Evolutionary conservation across 75 land plant species (phyloP).

Genomic region (Sequoiadendron giganteum): DNA sequence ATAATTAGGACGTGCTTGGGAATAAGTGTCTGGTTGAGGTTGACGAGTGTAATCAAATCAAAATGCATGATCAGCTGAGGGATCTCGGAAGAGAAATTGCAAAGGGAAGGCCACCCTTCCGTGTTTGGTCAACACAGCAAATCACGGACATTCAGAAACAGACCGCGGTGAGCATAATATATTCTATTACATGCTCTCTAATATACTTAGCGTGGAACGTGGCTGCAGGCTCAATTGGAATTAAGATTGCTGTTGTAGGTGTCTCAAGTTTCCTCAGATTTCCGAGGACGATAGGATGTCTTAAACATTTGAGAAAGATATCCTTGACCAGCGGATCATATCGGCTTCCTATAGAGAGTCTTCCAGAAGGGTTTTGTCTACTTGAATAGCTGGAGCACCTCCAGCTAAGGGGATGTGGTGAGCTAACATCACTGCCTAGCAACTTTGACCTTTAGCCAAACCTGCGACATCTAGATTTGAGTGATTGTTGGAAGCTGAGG

Average conservation of each 20-base stretch:
- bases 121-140: not conserved
- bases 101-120: not conserved
- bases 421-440: not conserved
- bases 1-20: not conserved
- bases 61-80: not conserved
- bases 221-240: too few relatives aligned
- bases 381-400: not conserved
- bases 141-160: not conserved
- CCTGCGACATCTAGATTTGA: too few relatives aligned
- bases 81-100: not conserved
- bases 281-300: not conserved
- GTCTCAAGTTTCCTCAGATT: not conserved
- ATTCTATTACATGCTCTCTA: not conserved
- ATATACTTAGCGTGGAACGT: not conserved
- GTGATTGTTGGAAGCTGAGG: too few relatives aligned
- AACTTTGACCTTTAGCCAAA: not conserved
- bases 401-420: not conserved
- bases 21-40: not conserved
- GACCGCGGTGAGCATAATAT: not conserved
- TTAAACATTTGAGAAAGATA: not conserved
- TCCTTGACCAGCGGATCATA: not conserved
- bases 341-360: not conserved
- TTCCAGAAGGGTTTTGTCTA: not conserved
- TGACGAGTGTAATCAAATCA: not conserved
- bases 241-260: too few relatives aligned